Base-by-base conservation (phyloP, 805 yeast species). In the Wickerhamomyces hampshirensis region DNA sequence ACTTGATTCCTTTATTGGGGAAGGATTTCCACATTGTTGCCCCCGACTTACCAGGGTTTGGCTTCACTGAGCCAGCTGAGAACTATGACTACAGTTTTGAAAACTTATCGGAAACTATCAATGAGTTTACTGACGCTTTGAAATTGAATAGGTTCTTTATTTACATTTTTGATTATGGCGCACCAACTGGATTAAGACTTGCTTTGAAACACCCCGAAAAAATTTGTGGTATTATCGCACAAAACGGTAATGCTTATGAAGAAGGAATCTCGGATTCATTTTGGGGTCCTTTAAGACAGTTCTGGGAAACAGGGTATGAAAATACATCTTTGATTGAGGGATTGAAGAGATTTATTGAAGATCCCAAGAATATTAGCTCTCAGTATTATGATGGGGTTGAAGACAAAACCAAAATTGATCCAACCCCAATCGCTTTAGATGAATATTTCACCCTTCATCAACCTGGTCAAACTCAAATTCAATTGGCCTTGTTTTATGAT, bases 11-110 rank as follows among this genome's bases (percentile, higher is more conserved):
- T 4, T 42, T 64, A 23, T 48, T 68, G 21, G 55, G 63, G 4
- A 43, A 57, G 5, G 39, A 59, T 15, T 68, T 52, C 41, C 69
- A 61, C 34, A 53, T 68, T 10, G 42, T 68, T 34, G 72, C 72
- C 4, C 73, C 73, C 6, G 73, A 68, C 43, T 42, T 68, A n/a
- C 73, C 73, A 11, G 62, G 68, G 7, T 66, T 50, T 43, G 72
- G 72, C 3, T 55, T 50, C 35, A 63, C 71, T 4, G 53, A 53
- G 23, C n/a, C n/a, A n/a, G n/a, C n/a, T n/a, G n/a, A n/a, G n/a
- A n/a, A n/a, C n/a, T n/a, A n/a, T 36, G 46, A n/a, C 59, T 66
- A 6, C 39, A 38, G 55, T 8, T 68, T 68, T 44, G 64, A 47
- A 5, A 50, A 42, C 21, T 26, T 68, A 18, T 49, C 68, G 4